Conservation (phyloP, 805 yeast species). For the Hyphopichia homilentoma region DNA sequence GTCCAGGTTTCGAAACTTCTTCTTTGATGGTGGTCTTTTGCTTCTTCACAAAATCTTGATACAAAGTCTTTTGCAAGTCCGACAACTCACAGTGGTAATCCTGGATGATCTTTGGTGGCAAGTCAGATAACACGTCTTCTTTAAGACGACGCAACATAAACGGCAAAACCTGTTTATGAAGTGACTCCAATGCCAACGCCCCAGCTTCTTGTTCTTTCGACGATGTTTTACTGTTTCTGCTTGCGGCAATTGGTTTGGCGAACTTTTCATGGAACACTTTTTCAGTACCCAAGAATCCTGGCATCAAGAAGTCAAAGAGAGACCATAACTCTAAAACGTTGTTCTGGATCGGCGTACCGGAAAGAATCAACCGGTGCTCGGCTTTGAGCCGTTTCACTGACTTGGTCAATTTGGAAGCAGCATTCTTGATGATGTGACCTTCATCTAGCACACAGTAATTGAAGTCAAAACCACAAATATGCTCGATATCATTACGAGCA, state of each 20-base stretch:
- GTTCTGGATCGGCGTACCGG: constrained; percentile 98
- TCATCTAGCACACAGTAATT: constrained; percentile 96
- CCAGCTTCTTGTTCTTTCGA: constrained; percentile 97
- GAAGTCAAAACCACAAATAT: constrained; percentile 58
- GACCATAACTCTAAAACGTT: constrained; percentile 98
- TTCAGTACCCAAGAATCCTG: constrained; percentile 95
- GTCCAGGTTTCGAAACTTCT: constrained; percentile 46
- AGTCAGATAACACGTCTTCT: constrained; percentile 91
- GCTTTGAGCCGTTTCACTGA: constrained; percentile 82
- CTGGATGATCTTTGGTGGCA: constrained; percentile 97
- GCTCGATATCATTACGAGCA: constrained; percentile 83
- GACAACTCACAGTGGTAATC: constrained; percentile 97
- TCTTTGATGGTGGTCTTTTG: constrained; percentile 70
- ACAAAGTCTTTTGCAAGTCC: constrained; percentile 81
- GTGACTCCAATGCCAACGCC: constrained; percentile 89
- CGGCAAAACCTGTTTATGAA: constrained; percentile 95
- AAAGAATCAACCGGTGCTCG: constrained; percentile 83
- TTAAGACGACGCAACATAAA: constrained; percentile 93
- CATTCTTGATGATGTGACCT: constrained; percentile 95
- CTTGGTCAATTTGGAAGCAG: constrained; percentile 81
- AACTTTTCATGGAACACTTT: constrained; percentile 90
- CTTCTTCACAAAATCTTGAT: constrained; percentile 83
- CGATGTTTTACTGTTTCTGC: constrained; percentile 81
- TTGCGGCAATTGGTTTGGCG: constrained; percentile 97
- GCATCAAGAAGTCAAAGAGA: constrained; percentile 95